Evolutionary conservation across 2,329 filamentous ascomycete genomes (phyloP).

Genomic region (Drechslerella coelobrocha): DNA sequence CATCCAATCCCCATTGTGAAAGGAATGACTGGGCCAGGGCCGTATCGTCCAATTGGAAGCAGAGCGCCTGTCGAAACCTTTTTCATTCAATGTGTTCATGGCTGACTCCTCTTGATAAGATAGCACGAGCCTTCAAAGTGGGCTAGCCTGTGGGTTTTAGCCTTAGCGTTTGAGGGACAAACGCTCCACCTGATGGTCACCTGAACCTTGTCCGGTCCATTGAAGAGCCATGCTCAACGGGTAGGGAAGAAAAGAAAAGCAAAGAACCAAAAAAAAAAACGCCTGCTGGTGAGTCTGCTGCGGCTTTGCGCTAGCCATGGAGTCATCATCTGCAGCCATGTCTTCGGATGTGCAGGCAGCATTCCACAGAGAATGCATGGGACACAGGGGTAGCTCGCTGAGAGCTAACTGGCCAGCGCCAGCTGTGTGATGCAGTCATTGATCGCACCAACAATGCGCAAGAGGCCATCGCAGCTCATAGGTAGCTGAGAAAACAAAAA

Average conservation of each 20-base stretch:
- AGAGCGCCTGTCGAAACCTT: slow-evolving; percentile 14
- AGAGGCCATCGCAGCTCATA: neutral
- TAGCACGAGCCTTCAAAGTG: neutral
- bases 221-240: no score
- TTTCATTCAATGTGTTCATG: neutral
- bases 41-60: neutral
- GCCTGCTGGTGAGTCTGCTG: slow-evolving; percentile 38
- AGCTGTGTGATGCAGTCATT: slow-evolving; percentile 48
- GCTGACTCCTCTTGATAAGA: neutral
- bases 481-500: neutral
- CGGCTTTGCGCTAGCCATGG: slow-evolving; percentile 28
- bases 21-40: no score
- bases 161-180: slow-evolving; percentile 9
- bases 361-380: slow-evolving; percentile 39
- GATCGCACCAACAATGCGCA: slow-evolving; percentile 13
- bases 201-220: slow-evolving; percentile 20
- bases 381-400: neutral
- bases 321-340: slow-evolving; percentile 43
- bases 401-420: slow-evolving; percentile 9
- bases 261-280: slow-evolving; percentile 24
- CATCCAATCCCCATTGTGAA: neutral
- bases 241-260: neutral
- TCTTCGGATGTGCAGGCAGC: slow-evolving; percentile 26
- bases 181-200: slow-evolving; percentile 31
- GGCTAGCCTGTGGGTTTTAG: neutral